Conservation (phyloP, 306 rosid species). For the Begonia masoniana region DNA sequence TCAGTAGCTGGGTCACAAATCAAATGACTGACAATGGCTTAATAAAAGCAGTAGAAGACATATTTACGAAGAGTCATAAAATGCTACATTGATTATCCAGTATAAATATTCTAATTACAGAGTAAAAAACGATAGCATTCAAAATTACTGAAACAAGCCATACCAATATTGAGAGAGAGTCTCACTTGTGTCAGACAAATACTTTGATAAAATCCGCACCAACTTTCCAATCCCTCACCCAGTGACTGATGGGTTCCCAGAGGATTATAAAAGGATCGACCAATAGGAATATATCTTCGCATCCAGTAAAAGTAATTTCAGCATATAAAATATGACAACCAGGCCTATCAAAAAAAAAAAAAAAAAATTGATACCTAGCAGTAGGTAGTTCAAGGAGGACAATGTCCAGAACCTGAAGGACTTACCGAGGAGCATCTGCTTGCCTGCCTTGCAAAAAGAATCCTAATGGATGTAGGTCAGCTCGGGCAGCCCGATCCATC, state of each 20-base stretch:
- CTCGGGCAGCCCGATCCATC: slow-evolving; percentile 76
- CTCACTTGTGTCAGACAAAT: slow-evolving; percentile 99
- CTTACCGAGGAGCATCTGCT: slow-evolving; percentile 91
- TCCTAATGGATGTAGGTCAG: slow-evolving; percentile 85
- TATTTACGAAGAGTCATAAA: slow-evolving; percentile 30
- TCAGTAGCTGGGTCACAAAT: slow-evolving; percentile 64
- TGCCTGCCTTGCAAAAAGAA: slow-evolving; percentile 79
- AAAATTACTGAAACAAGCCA: not conserved
- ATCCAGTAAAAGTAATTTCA: not conserved
- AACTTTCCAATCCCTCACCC: slow-evolving; percentile 91
- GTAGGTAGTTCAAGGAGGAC: slow-evolving; percentile 87
- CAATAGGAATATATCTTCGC: slow-evolving; percentile 74
- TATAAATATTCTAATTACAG: too few relatives aligned
- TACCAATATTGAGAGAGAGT: slow-evolving; percentile 84
- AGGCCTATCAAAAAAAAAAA: slow-evolving; percentile 1
- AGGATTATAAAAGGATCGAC: slow-evolving; percentile 86
- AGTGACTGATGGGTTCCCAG: slow-evolving; percentile 67
- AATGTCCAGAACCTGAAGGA: slow-evolving; percentile 84
- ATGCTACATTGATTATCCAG: too few relatives aligned
- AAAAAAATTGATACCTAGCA: slow-evolving; percentile 35
- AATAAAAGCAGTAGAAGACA: slow-evolving; percentile 93
- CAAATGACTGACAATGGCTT: slow-evolving; percentile 88
- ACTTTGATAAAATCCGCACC: slow-evolving; percentile 98
- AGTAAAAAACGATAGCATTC: not conserved
- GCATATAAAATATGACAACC: not conserved